Evolutionary conservation across 176 grass and related monocot genomes (phyloP).

Genomic region (barley (Hordeum vulgare)): DNA sequence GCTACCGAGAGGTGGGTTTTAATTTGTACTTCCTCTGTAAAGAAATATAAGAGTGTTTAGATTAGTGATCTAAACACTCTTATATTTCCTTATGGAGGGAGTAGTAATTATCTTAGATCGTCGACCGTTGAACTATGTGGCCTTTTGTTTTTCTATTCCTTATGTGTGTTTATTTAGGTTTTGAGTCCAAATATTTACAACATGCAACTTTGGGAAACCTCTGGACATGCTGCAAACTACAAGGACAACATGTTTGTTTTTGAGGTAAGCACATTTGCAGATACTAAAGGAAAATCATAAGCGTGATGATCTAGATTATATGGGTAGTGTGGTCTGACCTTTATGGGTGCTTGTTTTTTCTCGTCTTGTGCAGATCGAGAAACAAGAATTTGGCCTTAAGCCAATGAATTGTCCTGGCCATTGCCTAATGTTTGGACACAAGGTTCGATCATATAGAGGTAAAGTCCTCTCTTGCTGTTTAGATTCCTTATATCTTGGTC

Average conservation of each 20-base stretch:
- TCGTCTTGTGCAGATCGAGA: conserved; percentile 64
- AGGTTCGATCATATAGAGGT: conserved; percentile 98
- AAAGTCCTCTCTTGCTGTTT: conserved; percentile 16
- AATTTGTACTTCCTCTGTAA: not conserved
- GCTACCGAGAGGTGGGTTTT: conserved; percentile 82
- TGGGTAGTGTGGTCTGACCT: not conserved
- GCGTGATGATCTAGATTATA: not conserved
- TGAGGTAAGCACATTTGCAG: conserved; percentile 47
- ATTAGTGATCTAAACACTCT: too few relatives aligned
- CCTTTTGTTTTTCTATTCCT: conserved; percentile 12
- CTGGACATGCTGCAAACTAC: conserved; percentile 96
- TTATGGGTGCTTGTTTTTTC: not conserved
- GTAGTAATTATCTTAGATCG: not conserved
- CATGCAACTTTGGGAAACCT: conserved; percentile 99
- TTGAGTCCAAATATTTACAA: conserved; percentile 96
- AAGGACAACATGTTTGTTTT: conserved; percentile 99
- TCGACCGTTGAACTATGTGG: not conserved
- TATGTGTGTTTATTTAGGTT: conserved; percentile 40
- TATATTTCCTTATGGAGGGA: too few relatives aligned
- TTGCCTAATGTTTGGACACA: conserved; percentile 95
- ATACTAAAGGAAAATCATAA: not conserved
- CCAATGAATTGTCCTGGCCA: conserved; percentile 99
- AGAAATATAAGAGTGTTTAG: too few relatives aligned
- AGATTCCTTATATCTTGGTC: not conserved
- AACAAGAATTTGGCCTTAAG: conserved; percentile 98